Base-by-base conservation (phyloP, 2,329 filamentous ascomycete species). In the Dactylellina cionopaga region DNA sequence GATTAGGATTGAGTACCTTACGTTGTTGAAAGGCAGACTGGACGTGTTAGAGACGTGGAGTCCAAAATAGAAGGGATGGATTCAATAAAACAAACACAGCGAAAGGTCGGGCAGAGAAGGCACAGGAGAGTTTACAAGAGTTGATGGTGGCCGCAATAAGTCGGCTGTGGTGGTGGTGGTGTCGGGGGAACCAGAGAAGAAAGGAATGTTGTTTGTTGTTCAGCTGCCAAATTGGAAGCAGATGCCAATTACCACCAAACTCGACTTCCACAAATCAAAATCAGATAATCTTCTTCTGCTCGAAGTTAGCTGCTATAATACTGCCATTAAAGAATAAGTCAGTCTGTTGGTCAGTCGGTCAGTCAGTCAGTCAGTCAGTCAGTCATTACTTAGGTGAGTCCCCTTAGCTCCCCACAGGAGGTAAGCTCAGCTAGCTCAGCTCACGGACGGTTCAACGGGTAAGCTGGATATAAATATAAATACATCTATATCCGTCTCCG, bases 181-280 rank as follows among this genome's bases (percentile, higher is more conserved):
- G 46, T 65, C 51, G 60, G 49, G 29, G 51, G 62, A 51, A 56
- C 29, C 44, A 52, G 37, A 52, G 27, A 24, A 60, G 49, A 64
- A 68, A 60, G 63, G 63, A 68, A 68, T 68, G 63, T 60, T 68
- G 63, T 68, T 63, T 59, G 54, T 68, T 60, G 63, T 60, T 68
- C 63, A 68, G 63, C 63, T 68, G 63, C 63, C 63, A 52, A 66
- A 49, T 58, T 66, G 41, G 63, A 68, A 44, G 52, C 44, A 39
- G 43, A 52, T 46, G 47, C 22, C 33, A 47, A 47, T 64, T 55
- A 41, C 41, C 56, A 62, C 43, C 9, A 27, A 51, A 33, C n/a
- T 51, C 15, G 10, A 17, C 5, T 7, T 29, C 15, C 24, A 17
- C 31, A 29, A 6, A 27, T 15, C n/a, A 15, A n/a, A 5, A 35